Conservation (phyloP, 2,329 filamentous ascomycete species). For the Botrytis sinoallii region DNA sequence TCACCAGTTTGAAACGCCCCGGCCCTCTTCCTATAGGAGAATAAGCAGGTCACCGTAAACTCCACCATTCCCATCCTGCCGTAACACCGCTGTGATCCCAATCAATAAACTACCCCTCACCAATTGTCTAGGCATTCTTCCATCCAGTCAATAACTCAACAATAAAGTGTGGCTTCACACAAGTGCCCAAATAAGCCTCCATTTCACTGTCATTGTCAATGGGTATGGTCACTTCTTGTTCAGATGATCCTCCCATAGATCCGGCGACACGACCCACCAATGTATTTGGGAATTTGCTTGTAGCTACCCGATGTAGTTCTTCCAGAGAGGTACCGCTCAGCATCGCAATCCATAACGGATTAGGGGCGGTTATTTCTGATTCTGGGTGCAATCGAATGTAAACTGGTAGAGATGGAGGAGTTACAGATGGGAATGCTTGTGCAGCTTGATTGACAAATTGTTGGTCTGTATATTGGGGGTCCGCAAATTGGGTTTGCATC, state of each 20-base stretch:
- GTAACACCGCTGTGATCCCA: not conserved
- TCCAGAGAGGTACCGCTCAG: slow-evolving; percentile 53
- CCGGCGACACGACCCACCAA: slow-evolving; percentile 62
- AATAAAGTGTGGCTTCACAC: slow-evolving; percentile 37
- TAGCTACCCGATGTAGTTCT: slow-evolving; percentile 61
- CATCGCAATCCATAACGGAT: slow-evolving; percentile 64
- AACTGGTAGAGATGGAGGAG: slow-evolving; percentile 49
- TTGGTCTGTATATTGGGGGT: slow-evolving; percentile 35
- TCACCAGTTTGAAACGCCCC: not conserved
- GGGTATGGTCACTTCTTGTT: slow-evolving; percentile 57
- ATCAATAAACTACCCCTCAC: not conserved
- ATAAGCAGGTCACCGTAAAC: not conserved
- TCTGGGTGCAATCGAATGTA: slow-evolving; percentile 67
- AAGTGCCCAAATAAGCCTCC: slow-evolving; percentile 65
- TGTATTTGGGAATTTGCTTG: slow-evolving; percentile 57
- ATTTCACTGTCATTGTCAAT: slow-evolving; percentile 72
- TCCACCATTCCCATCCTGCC: not conserved
- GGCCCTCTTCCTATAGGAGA: not conserved
- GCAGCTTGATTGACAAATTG: slow-evolving; percentile 41
- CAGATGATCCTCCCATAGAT: slow-evolving; percentile 53
- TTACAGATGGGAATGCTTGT: slow-evolving; percentile 39
- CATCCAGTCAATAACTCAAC: slow-evolving; percentile 36
- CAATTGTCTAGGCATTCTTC: slow-evolving; percentile 31
- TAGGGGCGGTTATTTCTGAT: slow-evolving; percentile 52
- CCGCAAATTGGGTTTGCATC: slow-evolving; percentile 36